Evolutionary conservation across 2,329 filamentous ascomycete species (phyloP), one percentile per base, ranked within the genome.

Genomic region (Trichoderma koningiopsis): DNA sequence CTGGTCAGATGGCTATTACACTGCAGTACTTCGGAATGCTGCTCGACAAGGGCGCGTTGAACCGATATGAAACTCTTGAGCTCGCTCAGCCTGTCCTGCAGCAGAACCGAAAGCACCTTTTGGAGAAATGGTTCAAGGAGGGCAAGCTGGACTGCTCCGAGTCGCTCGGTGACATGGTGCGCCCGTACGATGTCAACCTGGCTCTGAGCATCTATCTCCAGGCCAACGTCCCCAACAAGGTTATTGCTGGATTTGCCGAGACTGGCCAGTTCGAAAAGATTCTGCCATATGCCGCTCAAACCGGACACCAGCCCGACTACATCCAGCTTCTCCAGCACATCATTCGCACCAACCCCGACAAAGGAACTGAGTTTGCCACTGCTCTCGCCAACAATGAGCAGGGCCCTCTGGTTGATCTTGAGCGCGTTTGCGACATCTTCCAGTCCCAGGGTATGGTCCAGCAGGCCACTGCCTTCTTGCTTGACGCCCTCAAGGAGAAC

Each of bases 1-100:
- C 90, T 40, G 93, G 93, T 56, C 92, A 96, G 79, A 93, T 99
- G 83, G 97, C 96, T 1, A 90, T 93, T 74, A 97, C 97, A 70
- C 86, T 99, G 65, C 96, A 98, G 79, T 99, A 99, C 82, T 99
- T 99, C 75, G 96, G 96, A 72, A 94, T 97, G 88, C 86, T 99
- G 55, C 87, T 99, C 40, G 96, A 99, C 79, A 97, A 99, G 87
- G 95, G 96, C 70, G 88, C 88, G 33, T 85, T 99, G 57, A 99
- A 99, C 83, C 90, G 91, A 78, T 92, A 97, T 73, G 96, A 99
- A 82, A 97, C 94, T 58, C 84, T 99, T 49, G 96, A 99, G 83
- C 86, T 99, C 71, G 94, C 96, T 11, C 90, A 94, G 73, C 96
- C 96, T 24, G 96, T 99, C 24, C 87, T 99, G 69, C 89, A 92